Evolutionary conservation across 441 rosid species (phyloP), one percentile per base, ranked within the genome.

Genomic region (Populus hybrid): DNA sequence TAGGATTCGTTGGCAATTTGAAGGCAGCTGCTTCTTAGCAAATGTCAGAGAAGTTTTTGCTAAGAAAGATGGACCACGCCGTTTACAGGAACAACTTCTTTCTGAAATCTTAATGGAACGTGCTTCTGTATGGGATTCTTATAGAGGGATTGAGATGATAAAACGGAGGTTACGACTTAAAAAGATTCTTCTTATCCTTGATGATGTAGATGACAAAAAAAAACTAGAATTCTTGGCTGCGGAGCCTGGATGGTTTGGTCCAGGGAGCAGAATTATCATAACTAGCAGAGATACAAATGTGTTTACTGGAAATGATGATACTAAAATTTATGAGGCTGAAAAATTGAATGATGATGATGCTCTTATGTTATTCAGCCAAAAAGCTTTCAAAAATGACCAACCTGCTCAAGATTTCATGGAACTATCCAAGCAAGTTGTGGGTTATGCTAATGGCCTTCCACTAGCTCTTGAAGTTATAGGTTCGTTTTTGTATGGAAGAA

Each of bases 221-320:
- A 73, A 73, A 14, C 26, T 76, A 21, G 6, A 75, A 66, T 8
- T 32, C 7, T 71, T 76, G 7, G 72, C 34, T 35, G 73, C 10
- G 1, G 24, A 7, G 11, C 53, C 1, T 10, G 59, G 28, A 3
- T 76, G 70, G 79, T 80, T 80, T 71, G 76, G 82, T 36, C 24
- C 21, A 8, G 77, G 82, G 36, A 80, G 82, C 21, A 34, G 32
- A 4, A 71, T 75, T 8, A 42, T 75, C 26, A 46, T 79, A 79
- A 79, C 71, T 0, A 68, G 73, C 2, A 76, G 79, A 36, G 66
- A 80, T 53, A 24, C 8, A n/a, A 46, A 32, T 2, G 4, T 72
- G 53, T n/a, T 73, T 11, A 1, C 10, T 16, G 32, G 3, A 11
- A 38, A 64, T 71, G 6, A 14, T 21, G 75, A 11, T 10, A 26